These are phyloP conservation scores for Populus hybrid DNA, from an alignment of 441 rosid genomes.

Conservation along the genomic window DNA sequence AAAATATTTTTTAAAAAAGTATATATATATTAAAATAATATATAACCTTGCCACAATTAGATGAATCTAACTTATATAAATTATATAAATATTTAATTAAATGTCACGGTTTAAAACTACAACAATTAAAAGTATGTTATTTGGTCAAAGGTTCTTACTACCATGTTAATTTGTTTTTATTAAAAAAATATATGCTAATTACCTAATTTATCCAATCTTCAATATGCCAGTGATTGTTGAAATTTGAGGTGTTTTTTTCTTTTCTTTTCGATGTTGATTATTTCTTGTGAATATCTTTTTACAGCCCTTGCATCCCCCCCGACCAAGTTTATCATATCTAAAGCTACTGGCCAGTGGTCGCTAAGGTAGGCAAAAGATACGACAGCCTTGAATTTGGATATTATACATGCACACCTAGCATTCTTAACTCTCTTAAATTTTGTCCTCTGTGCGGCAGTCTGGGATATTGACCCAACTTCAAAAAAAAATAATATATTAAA, in stretches of 20 bases:
- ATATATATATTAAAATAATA: background rate
- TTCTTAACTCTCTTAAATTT: background rate
- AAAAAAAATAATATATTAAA: background rate
- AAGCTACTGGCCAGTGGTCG: background rate
- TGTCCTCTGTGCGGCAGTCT: background rate
- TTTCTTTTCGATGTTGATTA: background rate
- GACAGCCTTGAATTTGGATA: constrained; percentile 14
- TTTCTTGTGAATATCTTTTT: background rate
- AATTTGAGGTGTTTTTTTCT: background rate
- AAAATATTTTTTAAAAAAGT: too few species aligned
- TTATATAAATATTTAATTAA: too few species aligned
- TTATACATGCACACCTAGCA: background rate
- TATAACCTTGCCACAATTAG: too few species aligned
- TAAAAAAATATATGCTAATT: background rate
- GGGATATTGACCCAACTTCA: background rate
- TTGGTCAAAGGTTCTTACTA: too few species aligned
- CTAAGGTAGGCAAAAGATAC: background rate
- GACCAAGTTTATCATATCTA: background rate
- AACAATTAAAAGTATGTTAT: too few species aligned
- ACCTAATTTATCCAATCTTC: background rate
- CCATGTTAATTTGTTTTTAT: too few species aligned
- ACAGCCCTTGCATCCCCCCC: background rate
- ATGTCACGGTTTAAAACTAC: background rate
- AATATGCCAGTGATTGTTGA: background rate
- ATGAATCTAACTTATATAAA: too few species aligned